Percentiles rank a stretch among this genome's conserved stretches.
Evolutionary conservation across 495 filamentous ascomycete genomes (phyloP).

Genomic region (Penicillium lividum): DNA sequence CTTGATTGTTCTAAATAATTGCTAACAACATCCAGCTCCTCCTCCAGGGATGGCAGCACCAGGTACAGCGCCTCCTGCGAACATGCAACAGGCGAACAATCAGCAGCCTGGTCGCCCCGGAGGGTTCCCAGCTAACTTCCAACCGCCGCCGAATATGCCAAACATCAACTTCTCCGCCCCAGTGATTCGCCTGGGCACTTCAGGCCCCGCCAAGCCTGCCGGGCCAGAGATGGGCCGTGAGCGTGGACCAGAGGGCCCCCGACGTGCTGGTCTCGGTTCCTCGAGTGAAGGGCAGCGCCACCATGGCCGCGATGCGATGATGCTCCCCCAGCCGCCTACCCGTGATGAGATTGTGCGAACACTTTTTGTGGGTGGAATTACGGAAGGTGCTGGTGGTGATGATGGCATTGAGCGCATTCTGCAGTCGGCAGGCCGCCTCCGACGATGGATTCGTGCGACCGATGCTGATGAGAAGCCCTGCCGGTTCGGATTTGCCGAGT

Average conservation of each 20-base stretch:
- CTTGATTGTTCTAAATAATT: neutral
- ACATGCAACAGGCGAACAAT: slow-evolving; percentile 71
- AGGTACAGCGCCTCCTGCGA: slow-evolving; percentile 74
- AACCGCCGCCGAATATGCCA: slow-evolving; percentile 87
- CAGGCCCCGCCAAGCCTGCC: slow-evolving; percentile 64
- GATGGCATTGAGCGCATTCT: slow-evolving; percentile 83
- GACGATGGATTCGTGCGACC: slow-evolving; percentile 81
- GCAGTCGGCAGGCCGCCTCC: slow-evolving; percentile 71
- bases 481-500: slow-evolving; percentile 95
- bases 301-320: slow-evolving; percentile 70
- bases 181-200: slow-evolving; percentile 86
- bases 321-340: slow-evolving; percentile 80
- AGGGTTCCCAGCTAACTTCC: slow-evolving; percentile 81
- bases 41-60: slow-evolving; percentile 59
- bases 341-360: slow-evolving; percentile 89
- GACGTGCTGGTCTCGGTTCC: slow-evolving; percentile 68
- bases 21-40: slow-evolving; percentile 33
- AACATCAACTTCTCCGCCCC: slow-evolving; percentile 98
- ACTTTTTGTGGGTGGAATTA: slow-evolving; percentile 85
- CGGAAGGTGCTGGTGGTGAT: slow-evolving; percentile 73
- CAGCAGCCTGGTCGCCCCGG: slow-evolving; percentile 71
- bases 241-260: slow-evolving; percentile 46
- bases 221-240: slow-evolving; percentile 54
- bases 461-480: slow-evolving; percentile 82
- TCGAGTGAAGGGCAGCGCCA: slow-evolving; percentile 68